Evolutionary conservation across 2,329 filamentous ascomycete genomes (phyloP), one percentile per base, ranked within the genome.

Genomic region (Colletotrichum spaethianum): DNA sequence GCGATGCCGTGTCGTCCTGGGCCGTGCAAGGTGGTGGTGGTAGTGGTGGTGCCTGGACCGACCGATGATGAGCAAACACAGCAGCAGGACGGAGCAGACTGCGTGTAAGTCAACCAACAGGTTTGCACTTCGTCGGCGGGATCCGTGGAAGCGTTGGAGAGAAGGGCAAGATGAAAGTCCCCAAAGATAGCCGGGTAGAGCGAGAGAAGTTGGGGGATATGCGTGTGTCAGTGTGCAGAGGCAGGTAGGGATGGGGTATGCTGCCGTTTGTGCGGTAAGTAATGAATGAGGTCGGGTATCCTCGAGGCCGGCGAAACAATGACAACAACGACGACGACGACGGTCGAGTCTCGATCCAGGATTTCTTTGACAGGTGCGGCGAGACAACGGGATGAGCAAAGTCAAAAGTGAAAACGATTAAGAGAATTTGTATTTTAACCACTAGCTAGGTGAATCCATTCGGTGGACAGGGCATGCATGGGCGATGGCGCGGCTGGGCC

Each of bases 351-450:
- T 46, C 36, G 48, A 50, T 48, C 36, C 33, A 50, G 48, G 16
- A 48, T n/a, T 66, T 5, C 57, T 53, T 53, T 44, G 68, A 50
- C 38, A 60, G 53, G n/a, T 53, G 36, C 64, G 57, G 36, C 64
- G 44, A n/a, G 26, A 61, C n/a, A 68, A 38, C 31, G 40, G 40
- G 26, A 46, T 28, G 26, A 33, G 52, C 59, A 69, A 36, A 63
- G 53, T 38, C 69, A 40, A 62, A 59, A 42, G 59, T 2, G 23
- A 48, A 60, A 72, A 40, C 20, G 23, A 28, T 11, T 16, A 40
- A 53, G 44, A 68, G 64, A 67, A 72, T 64, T 63, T 72, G 65
- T 20, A 69, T 60, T 72, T 72, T 60, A 55, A 59, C 61, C 63
- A 70, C 36, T 31, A 40, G 36, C 36, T 31, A 40, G 36, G 14